Percentiles rank a stretch among this genome's conserved stretches.
phyloP scores from a whole-genome alignment of 306 rosid genomes.

The Lathyrus oleraceus region DNA sequence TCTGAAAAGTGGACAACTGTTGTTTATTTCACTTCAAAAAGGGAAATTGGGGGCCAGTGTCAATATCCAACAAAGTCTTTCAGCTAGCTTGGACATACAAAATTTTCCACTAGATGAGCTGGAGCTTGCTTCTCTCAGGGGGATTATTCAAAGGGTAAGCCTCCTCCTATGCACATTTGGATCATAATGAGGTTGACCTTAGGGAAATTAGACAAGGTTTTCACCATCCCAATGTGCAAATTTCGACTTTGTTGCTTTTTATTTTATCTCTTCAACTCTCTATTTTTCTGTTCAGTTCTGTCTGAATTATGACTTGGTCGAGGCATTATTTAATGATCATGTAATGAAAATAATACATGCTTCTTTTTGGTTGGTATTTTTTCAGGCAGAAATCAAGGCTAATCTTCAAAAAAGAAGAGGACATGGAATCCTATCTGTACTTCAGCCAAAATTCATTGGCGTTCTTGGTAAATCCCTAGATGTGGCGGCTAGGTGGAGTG shows the following conservation, averaged over 20 bases:
- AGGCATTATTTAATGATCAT: slow-evolving; percentile 6
- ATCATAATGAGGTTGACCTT: slow-evolving; percentile 25
- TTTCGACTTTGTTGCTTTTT: not conserved
- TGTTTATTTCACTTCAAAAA: slow-evolving; percentile 75
- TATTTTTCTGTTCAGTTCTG: slow-evolving; percentile 24
- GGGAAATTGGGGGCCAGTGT: slow-evolving; percentile 75
- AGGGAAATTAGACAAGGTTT: slow-evolving; percentile 11
- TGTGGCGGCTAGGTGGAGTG: slow-evolving; percentile 97
- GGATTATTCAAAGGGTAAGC: slow-evolving; percentile 84
- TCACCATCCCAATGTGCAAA: not conserved
- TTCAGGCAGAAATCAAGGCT: slow-evolving; percentile 90
- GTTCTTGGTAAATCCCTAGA: slow-evolving; percentile 92
- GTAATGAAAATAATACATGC: slow-evolving; percentile 15
- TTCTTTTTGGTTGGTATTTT: slow-evolving; percentile 31
- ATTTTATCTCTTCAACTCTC: slow-evolving; percentile 1
- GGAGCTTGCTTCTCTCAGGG: slow-evolving; percentile 92
- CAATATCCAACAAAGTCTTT: slow-evolving; percentile 66
- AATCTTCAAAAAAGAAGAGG: slow-evolving; percentile 94
- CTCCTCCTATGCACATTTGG: slow-evolving; percentile 12
- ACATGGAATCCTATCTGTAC: slow-evolving; percentile 84
- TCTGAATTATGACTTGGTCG: slow-evolving; percentile 21
- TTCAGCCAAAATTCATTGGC: slow-evolving; percentile 86
- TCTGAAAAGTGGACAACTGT: slow-evolving; percentile 51
- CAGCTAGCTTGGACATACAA: slow-evolving; percentile 91
- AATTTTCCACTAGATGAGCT: slow-evolving; percentile 85